Evolutionary conservation across 176 grass and related monocot genomes (phyloP).

Genomic region (Triticum dicoccoides): DNA sequence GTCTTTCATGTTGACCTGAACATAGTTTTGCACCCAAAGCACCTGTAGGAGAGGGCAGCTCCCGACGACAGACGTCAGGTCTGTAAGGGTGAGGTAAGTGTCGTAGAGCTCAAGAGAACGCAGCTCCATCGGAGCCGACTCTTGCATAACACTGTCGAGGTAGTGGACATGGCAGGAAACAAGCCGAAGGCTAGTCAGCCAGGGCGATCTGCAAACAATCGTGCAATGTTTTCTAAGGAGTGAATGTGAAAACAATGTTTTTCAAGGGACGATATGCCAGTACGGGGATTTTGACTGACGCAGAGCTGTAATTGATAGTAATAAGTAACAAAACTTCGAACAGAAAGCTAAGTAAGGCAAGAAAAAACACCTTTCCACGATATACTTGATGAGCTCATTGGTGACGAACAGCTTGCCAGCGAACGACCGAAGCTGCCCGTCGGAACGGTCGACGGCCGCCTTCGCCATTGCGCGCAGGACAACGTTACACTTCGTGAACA

Average conservation of each 20-base stretch:
- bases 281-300: too few relatives aligned
- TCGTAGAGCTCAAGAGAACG: neutral
- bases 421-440: neutral
- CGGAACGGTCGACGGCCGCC: neutral
- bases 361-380: neutral
- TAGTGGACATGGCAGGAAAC: neutral
- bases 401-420: neutral
- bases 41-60: neutral
- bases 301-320: too few relatives aligned
- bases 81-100: neutral
- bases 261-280: too few relatives aligned
- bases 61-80: neutral
- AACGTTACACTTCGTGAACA: rapidly evolving
- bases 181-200: neutral
- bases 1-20: neutral
- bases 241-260: too few relatives aligned
- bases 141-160: neutral
- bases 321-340: too few relatives aligned
- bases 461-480: neutral
- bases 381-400: neutral
- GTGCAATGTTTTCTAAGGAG: too few relatives aligned
- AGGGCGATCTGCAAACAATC: neutral
- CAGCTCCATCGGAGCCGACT: neutral
- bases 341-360: too few relatives aligned
- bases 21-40: neutral